Percentiles rank a stretch among this genome's conserved stretches.
Conservation (phyloP, 2,329 filamentous ascomycete species). For the Ophiostoma triangulosporum region DNA sequence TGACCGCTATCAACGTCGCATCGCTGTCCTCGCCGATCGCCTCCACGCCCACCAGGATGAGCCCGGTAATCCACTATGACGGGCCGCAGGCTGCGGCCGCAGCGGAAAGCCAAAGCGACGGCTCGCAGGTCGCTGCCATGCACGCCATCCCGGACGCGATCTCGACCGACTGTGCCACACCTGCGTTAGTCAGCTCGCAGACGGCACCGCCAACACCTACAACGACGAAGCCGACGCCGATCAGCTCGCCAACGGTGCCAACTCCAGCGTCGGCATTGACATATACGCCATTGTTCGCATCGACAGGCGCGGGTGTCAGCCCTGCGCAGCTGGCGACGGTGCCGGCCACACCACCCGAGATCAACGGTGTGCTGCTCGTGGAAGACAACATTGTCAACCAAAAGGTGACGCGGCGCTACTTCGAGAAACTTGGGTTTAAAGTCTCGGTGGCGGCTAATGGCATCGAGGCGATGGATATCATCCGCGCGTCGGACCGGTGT, state of each 20-base stretch:
- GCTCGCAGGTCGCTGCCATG: not conserved
- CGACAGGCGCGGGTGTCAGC: not conserved
- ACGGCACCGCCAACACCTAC: not conserved
- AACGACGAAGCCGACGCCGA: no score
- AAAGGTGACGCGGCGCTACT: conserved; percentile 37
- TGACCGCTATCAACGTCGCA: not conserved
- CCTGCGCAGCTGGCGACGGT: conserved; percentile 2
- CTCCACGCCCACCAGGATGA: not conserved
- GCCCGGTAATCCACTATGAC: not conserved
- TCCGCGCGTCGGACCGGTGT: conserved; percentile 21
- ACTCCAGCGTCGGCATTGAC: not conserved
- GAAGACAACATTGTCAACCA: conserved; percentile 51
- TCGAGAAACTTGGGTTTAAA: conserved; percentile 34
- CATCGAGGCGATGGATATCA: conserved; percentile 38
- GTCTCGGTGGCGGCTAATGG: conserved; percentile 45
- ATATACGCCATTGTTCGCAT: not conserved
- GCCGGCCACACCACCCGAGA: conserved; percentile 12
- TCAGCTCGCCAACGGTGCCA: not conserved
- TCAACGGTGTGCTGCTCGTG: conserved; percentile 37
- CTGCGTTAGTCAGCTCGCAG: not conserved
- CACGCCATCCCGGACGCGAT: not conserved
- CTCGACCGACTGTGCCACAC: not conserved
- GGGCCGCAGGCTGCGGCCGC: not conserved
- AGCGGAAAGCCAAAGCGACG: not conserved
- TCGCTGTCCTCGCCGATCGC: not conserved